Base-by-base conservation (phyloP, 2,329 filamentous ascomycete genomes). In the Alternaria infectoria region DNA sequence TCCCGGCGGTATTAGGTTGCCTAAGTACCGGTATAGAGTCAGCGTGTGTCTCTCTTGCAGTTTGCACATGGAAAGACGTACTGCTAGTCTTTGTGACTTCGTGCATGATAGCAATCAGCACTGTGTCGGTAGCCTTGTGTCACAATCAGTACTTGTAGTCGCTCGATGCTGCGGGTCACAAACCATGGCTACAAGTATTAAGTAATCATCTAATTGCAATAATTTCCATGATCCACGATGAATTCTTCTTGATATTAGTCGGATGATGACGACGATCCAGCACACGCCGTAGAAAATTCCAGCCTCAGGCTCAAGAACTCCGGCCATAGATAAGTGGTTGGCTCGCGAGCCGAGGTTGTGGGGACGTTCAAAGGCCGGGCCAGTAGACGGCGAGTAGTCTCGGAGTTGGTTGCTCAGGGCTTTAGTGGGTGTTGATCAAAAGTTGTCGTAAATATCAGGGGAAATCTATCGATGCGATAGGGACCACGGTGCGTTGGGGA, bases 111-210 rank as follows among this genome's bases (percentile, higher is more conserved):
- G 71, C 68, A 43, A 79, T 75, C 19, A 80, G 59, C 17, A 76
- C 66, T 6, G 78, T 79, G 55, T 77, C 73, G 25, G 78, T 77
- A 25, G 65, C 55, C 77, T 80, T 36, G 3, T 12, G 6, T 13
- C 36, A 13, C 8, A 32, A 50, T 70, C 43, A 70, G 64, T 32
- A 56, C 40, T 13, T 54, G 25, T n/a, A 51, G 26, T 13, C 5
- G 15, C 21, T 25, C 17, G 17, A 40, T 3, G 17, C 26, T 15
- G 23, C 9, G 45, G n/a, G 5, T 46, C 10, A 45, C 69, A 21
- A 70, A 79, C 77, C 74, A 80, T 75, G 23, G 77, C 77, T 12
- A 76, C 45, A 43, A 79, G 50, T 15, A 80, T 78, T 49, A 80
- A 58, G 44, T 74, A 78, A 51, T 81, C 79, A 52, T 81, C 79